Conservation (phyloP, 495 filamentous ascomycete genomes). For the Hyaloscypha hepaticicola region DNA sequence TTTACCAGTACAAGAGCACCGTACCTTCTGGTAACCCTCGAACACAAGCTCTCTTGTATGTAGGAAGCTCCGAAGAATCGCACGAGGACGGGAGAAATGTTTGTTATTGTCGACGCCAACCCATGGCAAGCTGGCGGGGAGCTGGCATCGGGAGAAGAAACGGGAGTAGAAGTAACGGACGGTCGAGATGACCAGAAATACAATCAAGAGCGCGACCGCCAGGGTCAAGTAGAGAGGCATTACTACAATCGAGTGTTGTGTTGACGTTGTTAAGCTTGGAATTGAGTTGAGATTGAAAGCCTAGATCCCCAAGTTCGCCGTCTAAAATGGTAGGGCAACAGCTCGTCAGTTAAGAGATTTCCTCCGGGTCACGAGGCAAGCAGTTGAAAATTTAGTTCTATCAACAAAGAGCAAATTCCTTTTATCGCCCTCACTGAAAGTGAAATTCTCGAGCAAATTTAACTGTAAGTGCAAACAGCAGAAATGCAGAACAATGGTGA, state of each 20-base stretch:
- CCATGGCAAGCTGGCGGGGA: conserved; percentile 14
- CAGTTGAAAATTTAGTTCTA: neutral
- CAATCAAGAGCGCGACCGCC: neutral
- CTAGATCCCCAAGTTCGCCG: neutral
- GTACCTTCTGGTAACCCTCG: conserved; percentile 20
- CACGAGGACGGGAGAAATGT: conserved; percentile 4
- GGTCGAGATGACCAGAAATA: neutral
- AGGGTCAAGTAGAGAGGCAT: neutral
- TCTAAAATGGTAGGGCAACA: neutral
- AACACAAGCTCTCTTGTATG: conserved; percentile 11
- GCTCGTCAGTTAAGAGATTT: neutral
- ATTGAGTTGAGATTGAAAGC: neutral
- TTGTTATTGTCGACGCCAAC: conserved; percentile 2
- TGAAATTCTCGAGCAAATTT: neutral
- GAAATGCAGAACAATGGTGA: neutral
- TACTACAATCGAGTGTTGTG: neutral
- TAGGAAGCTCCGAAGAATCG: conserved; percentile 9
- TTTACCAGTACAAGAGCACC: neutral
- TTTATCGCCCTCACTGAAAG: neutral
- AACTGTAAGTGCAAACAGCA: neutral
- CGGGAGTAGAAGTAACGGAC: conserved; percentile 4
- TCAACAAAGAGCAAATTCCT: neutral
- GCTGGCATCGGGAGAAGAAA: conserved; percentile 5
- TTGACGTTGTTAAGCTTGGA: neutral
- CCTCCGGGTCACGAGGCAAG: neutral